Conservation (phyloP, 768 basidiomycete species). For the Termitomyces sp. region DNA sequence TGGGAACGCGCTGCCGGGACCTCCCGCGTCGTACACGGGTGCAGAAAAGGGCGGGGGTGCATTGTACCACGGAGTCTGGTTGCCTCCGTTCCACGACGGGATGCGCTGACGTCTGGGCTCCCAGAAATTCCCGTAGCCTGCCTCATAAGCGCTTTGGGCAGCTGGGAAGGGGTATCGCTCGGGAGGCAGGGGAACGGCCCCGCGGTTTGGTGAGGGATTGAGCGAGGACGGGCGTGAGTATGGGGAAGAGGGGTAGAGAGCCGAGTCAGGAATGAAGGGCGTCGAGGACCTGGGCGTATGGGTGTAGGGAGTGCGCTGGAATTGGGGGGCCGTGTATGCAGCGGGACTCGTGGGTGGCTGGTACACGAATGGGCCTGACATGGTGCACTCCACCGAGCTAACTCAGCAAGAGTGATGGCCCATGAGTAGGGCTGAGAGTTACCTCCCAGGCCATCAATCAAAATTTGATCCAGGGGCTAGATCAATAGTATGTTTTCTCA, state of each 20-base stretch:
- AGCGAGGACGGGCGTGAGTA: slow-evolving; percentile 3
- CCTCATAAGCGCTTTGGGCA: not conserved
- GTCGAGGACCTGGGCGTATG: slow-evolving; percentile 1
- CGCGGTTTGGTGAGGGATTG: slow-evolving; percentile 1
- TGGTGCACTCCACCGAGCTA: too few relatives aligned
- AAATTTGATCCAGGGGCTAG: too few relatives aligned
- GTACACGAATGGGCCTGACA: slow-evolving; percentile 11
- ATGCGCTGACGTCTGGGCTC: slow-evolving; percentile 1
- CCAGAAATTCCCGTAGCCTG: not conserved
- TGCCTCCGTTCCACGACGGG: slow-evolving; percentile 6
- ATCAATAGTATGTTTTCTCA: too few relatives aligned
- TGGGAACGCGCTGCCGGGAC: not conserved
- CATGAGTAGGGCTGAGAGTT: too few relatives aligned
- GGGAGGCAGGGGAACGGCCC: slow-evolving; percentile 5
- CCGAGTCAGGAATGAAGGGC: slow-evolving; percentile 11
- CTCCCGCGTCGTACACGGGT: not conserved
- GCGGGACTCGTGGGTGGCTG: not conserved
- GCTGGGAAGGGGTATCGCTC: slow-evolving; percentile 1
- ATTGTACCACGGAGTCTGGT: not conserved
- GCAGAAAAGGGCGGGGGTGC: not conserved
- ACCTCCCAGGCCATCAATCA: too few relatives aligned
- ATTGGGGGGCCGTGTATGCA: not conserved
- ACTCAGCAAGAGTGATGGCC: too few relatives aligned
- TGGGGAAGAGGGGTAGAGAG: slow-evolving; percentile 4
- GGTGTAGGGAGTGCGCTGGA: slow-evolving; percentile 5